Conservation (phyloP, 495 filamentous ascomycete genomes). For the Daldinia caldariorum region DNA sequence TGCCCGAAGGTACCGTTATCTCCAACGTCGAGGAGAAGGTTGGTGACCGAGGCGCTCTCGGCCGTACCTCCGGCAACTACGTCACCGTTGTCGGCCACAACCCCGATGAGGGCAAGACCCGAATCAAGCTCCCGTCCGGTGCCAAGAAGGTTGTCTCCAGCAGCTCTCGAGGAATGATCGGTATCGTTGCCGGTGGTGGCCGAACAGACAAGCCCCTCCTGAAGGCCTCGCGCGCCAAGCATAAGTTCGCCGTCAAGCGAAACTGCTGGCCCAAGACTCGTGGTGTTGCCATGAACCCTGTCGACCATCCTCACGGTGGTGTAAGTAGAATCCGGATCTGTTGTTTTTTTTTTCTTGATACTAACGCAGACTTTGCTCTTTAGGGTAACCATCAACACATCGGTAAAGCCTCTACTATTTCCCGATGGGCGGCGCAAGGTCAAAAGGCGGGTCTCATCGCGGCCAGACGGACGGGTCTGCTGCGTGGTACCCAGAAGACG, state of each 20-base stretch:
- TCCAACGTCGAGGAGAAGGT: slow-evolving; percentile 99
- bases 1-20: slow-evolving; percentile 98
- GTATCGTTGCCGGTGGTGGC: slow-evolving; percentile 98
- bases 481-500: slow-evolving; percentile 99
- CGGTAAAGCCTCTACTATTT: slow-evolving; percentile 99
- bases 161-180: slow-evolving; percentile 95
- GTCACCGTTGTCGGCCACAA: slow-evolving; percentile 99
- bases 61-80: slow-evolving; percentile 98
- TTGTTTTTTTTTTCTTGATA: background rate
- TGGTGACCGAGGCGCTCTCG: slow-evolving; percentile 94
- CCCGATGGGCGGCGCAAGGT: slow-evolving; percentile 94
- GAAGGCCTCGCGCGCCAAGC: slow-evolving; percentile 98
- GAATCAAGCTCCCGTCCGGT: slow-evolving; percentile 97
- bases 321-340: slow-evolving; percentile 49
- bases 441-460: slow-evolving; percentile 99
- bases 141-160: slow-evolving; percentile 99
- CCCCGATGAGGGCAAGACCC: slow-evolving; percentile 98
- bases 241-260: slow-evolving; percentile 99
- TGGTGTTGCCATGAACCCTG: slow-evolving; percentile 99
- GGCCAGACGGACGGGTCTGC: slow-evolving; percentile 96
- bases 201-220: slow-evolving; percentile 99
- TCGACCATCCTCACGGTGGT: slow-evolving; percentile 99
- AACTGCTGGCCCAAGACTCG: slow-evolving; percentile 99
- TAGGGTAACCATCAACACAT: slow-evolving; percentile 99
- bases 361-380: slow-evolving; percentile 49